Percentiles rank a stretch among this genome's conserved stretches.
Evolutionary conservation across 306 rosid species (phyloP).

Genomic region (Cucumis cinereus): DNA sequence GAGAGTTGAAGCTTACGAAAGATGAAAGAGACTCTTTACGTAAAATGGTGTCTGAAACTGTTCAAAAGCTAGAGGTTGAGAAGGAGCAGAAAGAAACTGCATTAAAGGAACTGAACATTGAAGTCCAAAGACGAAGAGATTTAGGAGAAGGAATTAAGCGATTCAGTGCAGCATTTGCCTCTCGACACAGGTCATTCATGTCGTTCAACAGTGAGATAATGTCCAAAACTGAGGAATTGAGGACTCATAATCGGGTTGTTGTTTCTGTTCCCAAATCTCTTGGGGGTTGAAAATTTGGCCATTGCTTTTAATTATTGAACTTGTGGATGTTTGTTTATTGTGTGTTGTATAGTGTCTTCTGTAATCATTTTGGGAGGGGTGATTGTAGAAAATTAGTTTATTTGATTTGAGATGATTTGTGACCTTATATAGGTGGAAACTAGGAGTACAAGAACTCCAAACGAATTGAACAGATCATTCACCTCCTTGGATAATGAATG

Average conservation of each 20-base stretch:
- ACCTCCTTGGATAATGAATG: too few species aligned
- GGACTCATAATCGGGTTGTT: conserved; percentile 27
- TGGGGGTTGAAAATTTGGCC: conserved; percentile 16
- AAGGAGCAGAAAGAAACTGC: conserved; percentile 50
- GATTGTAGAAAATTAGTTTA: too few species aligned
- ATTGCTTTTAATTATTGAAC: background rate
- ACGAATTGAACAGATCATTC: too few species aligned
- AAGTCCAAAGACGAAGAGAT: conserved; percentile 59
- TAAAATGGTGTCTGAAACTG: conserved; percentile 40
- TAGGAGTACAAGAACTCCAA: too few species aligned
- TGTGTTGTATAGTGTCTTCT: background rate
- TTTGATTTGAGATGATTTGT: too few species aligned
- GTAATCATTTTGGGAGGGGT: too few species aligned
- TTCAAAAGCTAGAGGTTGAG: conserved; percentile 34
- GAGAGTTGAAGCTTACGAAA: conserved; percentile 40
- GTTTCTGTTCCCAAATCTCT: conserved; percentile 28
- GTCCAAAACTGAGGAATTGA: conserved; percentile 40
- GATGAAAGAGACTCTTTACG: conserved; percentile 52
- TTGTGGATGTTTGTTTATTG: background rate
- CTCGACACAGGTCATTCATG: conserved; percentile 41
- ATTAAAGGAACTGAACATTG: conserved; percentile 42
- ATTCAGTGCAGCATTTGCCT: conserved; percentile 50
- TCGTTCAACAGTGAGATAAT: conserved; percentile 50
- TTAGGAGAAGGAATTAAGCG: conserved; percentile 62
- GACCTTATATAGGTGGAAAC: too few species aligned